Percentiles rank a stretch among this genome's conserved stretches.
These are phyloP conservation scores for Delonix regia DNA, from an alignment of 306 rosid genomes.

Conservation along the genomic window DNA sequence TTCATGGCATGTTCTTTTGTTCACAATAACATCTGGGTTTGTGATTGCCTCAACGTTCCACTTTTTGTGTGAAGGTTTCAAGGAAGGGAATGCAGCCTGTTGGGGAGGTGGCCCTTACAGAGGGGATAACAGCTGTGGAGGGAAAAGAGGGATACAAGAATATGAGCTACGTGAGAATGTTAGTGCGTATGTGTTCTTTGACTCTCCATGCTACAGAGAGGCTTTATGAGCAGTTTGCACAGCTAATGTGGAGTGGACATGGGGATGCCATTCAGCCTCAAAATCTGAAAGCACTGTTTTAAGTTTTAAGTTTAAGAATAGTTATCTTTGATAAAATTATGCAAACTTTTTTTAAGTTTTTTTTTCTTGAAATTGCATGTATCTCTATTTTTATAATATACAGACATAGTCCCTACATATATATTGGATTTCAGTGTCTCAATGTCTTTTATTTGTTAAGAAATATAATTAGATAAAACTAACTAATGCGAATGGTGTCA, in stretches of 20 bases:
- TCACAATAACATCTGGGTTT: no score
- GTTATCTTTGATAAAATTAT: no score
- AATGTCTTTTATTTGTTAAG: no score
- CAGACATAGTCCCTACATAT: no score
- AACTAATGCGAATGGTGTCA: no score
- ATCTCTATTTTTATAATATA: no score
- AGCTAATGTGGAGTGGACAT: conserved; percentile 47
- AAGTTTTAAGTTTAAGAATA: neutral
- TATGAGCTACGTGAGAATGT: conserved; percentile 46
- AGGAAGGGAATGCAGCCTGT: conserved; percentile 52
- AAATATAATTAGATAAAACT: no score
- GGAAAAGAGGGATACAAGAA: conserved; percentile 45
- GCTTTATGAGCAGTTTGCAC: conserved; percentile 39
- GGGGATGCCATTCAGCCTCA: conserved; percentile 21
- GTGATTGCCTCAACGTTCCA: neutral
- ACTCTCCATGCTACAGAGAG: conserved; percentile 52
- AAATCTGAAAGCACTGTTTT: conserved; percentile 43
- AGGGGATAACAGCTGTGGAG: conserved; percentile 62
- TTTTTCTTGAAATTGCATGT: no score
- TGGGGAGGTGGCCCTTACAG: conserved; percentile 63
- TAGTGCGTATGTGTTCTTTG: conserved; percentile 51
- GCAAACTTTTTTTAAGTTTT: no score
- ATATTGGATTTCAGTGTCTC: no score
- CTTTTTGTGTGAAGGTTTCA: conserved; percentile 44
- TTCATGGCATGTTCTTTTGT: neutral